Evolutionary conservation across 805 yeast species (phyloP), one percentile per base, ranked within the genome.

Genomic region (Ogataea zsoltii): DNA sequence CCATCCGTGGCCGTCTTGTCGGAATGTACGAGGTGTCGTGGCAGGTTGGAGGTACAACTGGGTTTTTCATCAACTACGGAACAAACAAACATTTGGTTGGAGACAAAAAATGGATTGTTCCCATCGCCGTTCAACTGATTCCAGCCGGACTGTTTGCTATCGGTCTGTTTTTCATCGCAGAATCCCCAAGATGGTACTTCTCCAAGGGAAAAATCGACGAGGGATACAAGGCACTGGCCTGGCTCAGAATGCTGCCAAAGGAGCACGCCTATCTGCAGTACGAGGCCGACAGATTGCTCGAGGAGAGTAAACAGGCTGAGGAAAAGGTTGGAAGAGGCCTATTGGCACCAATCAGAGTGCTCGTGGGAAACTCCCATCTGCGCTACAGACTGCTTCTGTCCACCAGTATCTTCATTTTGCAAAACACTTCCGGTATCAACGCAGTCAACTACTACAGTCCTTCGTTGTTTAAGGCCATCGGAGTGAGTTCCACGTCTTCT

Each of bases 281-380:
- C 49, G 85, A 81, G 61, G 66, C 82, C 40, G 79, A 77, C 38
- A 85, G 80, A 59, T 77, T 82, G 55, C 74, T 74, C 54, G 82
- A 76, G 54, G 82, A 77, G 46, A 74, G 79, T 26, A 65, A 45
- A 25, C 29, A 36, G n/a, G 55, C 52, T 17, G 46, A 42, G 15
- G 42, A 32, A 15, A 40, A 40, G 23, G 43, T 40, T 17, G 43
- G 43, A 3, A 3, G 10, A 2, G 43, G 43, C 7, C 19, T 40
- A 7, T 16, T 30, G 15, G 53, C 73, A 76, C 10, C 82, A 79
- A 10, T 44, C n/a, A 31, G 68, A 82, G 50, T 74, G 74, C 73
- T 55, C 62, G 7, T 37, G 56, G 60, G 18, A 44, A 57, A 33
- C 37, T 56, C 49, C 46, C 59, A 48, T 39, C 56, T 53, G 33